Evolutionary conservation across 306 rosid genomes (phyloP), one percentile per base, ranked within the genome.

Genomic region (Rosa persica): DNA sequence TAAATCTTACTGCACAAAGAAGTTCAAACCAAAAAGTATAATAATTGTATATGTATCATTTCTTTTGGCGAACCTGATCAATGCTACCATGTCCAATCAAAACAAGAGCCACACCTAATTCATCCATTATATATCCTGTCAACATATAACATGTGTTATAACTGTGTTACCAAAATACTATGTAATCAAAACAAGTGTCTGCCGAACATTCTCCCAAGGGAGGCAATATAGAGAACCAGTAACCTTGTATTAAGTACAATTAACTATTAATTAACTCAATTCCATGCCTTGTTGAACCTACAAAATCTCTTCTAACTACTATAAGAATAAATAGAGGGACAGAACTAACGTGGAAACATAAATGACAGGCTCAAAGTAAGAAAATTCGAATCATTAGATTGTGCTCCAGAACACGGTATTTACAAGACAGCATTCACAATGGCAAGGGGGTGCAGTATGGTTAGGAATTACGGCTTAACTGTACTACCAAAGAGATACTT

Each of bases 61-160:
- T 30, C 34, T 30, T 30, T 30, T 30, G 2, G 34, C 34, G 2
- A 30, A 30, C 34, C 93, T 92, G 95, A 73, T 90, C 93, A 81
- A 92, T 67, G 77, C 84, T 92, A 61, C 98, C 97, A 71, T 97
- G 97, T 85, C 97, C 98, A 84, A 94, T 94, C 80, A 94, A 73
- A 78, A 90, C 92, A 68, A 94, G 95, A 23, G 92, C 87, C 82
- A 89, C 98, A 57, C 95, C 98, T 60, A 91, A 81, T 86, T 89
- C 89, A 74, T 94, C 97, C 92, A 94, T 74, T 85, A 87, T 40
- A 87, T 40, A 79, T 90, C 97, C 97, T 92, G 90, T 62, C 72
- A 77, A 67, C 67, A 83, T 51, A 73, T 22, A 77, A 75, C 43
- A 42, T 39, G 52, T 13, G 44, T 61, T 30, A 80, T 22, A 60